These are phyloP conservation scores for Saccharomyces hybrid DNA, from an alignment of 1,139 yeast species.

Conservation along the genomic window DNA sequence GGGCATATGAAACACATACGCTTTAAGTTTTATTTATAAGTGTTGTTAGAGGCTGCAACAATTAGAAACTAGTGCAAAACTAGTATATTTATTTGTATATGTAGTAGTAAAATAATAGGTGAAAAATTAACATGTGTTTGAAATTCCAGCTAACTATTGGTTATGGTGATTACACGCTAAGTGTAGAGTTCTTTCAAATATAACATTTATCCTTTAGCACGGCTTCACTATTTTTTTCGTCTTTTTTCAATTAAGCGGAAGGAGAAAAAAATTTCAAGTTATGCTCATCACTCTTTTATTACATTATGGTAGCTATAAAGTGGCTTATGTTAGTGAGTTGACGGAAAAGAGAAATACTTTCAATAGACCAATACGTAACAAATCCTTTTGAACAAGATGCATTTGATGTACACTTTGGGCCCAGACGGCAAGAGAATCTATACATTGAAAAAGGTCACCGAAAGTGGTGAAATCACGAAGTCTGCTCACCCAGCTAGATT, in stretches of 20 bases:
- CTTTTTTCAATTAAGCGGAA: not conserved
- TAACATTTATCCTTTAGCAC: not conserved
- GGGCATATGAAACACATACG: slow-evolving; percentile 18
- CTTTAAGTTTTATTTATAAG: slow-evolving; percentile 4
- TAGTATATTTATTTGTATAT: slow-evolving; percentile 1
- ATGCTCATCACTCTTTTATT: not conserved
- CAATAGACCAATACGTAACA: not conserved
- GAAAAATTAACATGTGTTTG: not conserved
- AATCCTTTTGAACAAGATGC: slow-evolving; percentile 48
- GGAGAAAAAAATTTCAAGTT: not conserved
- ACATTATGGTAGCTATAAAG: not conserved
- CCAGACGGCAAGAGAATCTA: slow-evolving; percentile 92
- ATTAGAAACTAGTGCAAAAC: not conserved
- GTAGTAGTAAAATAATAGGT: not conserved
- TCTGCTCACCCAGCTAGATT: slow-evolving; percentile 99
- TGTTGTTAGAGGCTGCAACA: not conserved
- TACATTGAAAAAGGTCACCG: slow-evolving; percentile 78
- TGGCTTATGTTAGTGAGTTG: not conserved
- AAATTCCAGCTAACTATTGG: not conserved
- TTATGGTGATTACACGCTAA: not conserved
- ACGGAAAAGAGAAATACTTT: not conserved
- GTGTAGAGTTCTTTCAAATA: not conserved
- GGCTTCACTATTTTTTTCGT: not conserved
- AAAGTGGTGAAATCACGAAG: slow-evolving; percentile 87
- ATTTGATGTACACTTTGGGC: slow-evolving; percentile 96